Evolutionary conservation across 768 basidiomycete species (phyloP).

Genomic region (Boletus sp.): DNA sequence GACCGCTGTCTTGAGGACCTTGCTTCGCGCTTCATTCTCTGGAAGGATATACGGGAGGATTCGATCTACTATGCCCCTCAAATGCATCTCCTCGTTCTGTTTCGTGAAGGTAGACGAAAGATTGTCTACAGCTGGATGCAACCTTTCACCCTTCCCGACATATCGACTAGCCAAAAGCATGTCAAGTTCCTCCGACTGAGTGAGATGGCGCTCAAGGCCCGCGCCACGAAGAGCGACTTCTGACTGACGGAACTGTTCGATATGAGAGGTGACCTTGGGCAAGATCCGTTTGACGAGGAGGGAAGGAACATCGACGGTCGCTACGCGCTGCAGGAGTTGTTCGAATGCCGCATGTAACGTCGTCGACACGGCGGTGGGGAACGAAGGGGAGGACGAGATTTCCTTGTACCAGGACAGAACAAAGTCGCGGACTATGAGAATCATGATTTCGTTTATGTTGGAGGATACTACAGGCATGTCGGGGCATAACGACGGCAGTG

Average conservation of each 20-base stretch:
- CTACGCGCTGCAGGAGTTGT: slow-evolving; percentile 53
- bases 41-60: slow-evolving; percentile 75
- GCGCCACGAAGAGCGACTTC: slow-evolving; percentile 84
- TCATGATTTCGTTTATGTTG: slow-evolving; percentile 76
- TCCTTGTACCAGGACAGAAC: slow-evolving; percentile 86
- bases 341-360: slow-evolving; percentile 67
- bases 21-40: slow-evolving; percentile 68
- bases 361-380: slow-evolving; percentile 80
- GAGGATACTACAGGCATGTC: slow-evolving; percentile 63
- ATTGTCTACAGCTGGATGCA: slow-evolving; percentile 87
- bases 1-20: slow-evolving; percentile 66
- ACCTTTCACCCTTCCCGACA: slow-evolving; percentile 56
- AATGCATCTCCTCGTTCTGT: slow-evolving; percentile 86
- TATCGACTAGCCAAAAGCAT: slow-evolving; percentile 82
- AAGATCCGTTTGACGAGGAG: slow-evolving; percentile 81
- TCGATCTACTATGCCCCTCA: slow-evolving; percentile 66
- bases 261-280: slow-evolving; percentile 85
- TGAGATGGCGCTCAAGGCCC: slow-evolving; percentile 75
- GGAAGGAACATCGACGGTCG: slow-evolving; percentile 66
- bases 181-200: slow-evolving; percentile 89
- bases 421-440: slow-evolving; percentile 84
- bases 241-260: slow-evolving; percentile 88
- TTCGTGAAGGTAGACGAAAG: slow-evolving; percentile 86
- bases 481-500: slow-evolving; percentile 65
- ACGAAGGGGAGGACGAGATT: slow-evolving; percentile 83